Conservation (phyloP, 1,284 basidiomycete genomes). For the Apiotrichum laibachii region DNA sequence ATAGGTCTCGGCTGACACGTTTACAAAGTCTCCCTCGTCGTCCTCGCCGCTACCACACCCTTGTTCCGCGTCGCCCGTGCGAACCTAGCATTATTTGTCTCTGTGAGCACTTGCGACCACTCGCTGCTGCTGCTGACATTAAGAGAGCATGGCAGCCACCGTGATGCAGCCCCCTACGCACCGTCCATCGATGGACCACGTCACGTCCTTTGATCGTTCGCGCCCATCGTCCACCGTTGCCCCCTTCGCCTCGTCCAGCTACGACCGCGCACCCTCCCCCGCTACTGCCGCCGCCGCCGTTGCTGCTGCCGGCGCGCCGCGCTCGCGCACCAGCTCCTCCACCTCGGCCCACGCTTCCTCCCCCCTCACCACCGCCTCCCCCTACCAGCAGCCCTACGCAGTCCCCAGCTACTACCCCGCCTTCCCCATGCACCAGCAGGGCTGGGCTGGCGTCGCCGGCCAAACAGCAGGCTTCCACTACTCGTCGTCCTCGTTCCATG, state of each 20-base stretch:
- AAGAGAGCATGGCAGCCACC: conserved; percentile 43
- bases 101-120: not conserved
- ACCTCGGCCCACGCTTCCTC: conserved; percentile 19
- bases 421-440: conserved; percentile 8
- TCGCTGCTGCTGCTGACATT: not conserved
- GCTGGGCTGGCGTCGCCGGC: not conserved
- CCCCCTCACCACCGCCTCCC: conserved; percentile 16
- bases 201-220: conserved; percentile 42
- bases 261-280: conserved; percentile 30
- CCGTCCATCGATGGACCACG: conserved; percentile 46
- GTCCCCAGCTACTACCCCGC: conserved; percentile 2
- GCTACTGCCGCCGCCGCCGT: no score
- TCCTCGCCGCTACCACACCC: no score
- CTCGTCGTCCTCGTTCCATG: conserved; percentile 39
- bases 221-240: conserved; percentile 30
- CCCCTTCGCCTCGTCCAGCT: conserved; percentile 24
- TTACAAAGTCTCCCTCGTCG: not conserved
- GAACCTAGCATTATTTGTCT: not conserved
- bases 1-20: no score
- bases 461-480: conserved; percentile 1
- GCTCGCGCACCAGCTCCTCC: conserved; percentile 25
- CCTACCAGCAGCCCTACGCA: conserved; percentile 20
- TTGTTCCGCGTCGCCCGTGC: not conserved
- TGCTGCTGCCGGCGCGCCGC: conserved; percentile 7
- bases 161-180: conserved; percentile 38